Base-by-base conservation (phyloP, 2,329 filamentous ascomycete species). In the Ophiostoma pallidulum region DNA sequence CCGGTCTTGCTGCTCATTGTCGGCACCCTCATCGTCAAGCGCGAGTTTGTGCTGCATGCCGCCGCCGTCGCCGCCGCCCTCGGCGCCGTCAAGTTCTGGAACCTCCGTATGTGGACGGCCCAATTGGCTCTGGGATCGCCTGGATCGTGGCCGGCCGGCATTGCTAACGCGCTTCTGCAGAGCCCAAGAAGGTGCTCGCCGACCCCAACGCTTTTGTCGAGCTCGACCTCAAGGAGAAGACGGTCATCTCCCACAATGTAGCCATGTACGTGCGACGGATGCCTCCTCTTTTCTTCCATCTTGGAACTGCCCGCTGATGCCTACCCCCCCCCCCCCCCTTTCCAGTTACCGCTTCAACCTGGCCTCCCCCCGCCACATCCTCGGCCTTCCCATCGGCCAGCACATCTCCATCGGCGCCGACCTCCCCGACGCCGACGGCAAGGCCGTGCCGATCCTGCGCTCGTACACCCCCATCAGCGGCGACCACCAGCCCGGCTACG, bases 361-460 rank as follows among this genome's bases (percentile, higher is more conserved):
- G 35, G 90, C 90, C 49, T 75, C 75, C 44, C 71, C 82, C 35
- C 83, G 73, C 59, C 79, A 86, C 57, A 88, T 96, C 65, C 86
- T 97, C 60, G 92, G 92, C 62, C 85, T 97, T 37, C 91, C 92
- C 57, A 97, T 97, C 71, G 92, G 92, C 63, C 92, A 98, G 73
- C 92, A 98, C 74, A 96, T 98, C 69, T 96, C 91, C 53, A 88
- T 98, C 63, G 87, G 85, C 57, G 91, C 89, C 48, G 79, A 77
- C 48, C 78, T 89, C 52, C 59, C 67, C 37, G 78, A 82, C 60
- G 67, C 72, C 48, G 80, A 86, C 59, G 88, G 87, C 62, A 75
- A 76, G 59, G 73, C 73, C 56, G 91, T 92, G 70, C 86, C 94
- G 62, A 83, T 94, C 55, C 82, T 94, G 47, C 86, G 89, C 61